Percentiles rank a stretch among this genome's conserved stretches.
phyloP scores from a whole-genome alignment of 805 yeast species.

The Suhomyces sp. region DNA sequence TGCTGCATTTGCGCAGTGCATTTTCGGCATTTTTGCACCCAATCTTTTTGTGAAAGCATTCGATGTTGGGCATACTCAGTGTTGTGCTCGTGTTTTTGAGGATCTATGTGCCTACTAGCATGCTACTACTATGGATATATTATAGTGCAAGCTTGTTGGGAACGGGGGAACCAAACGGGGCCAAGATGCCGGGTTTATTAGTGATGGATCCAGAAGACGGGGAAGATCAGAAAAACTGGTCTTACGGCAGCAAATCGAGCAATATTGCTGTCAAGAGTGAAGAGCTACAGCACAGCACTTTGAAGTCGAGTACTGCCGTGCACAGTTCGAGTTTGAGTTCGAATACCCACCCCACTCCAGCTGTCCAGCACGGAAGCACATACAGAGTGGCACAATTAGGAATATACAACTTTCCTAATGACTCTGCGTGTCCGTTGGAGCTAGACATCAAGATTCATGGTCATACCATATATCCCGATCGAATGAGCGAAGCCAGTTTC shows the following conservation, averaged over 20 bases:
- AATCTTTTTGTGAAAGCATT: neutral
- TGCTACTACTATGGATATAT: neutral
- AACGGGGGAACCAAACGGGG: neutral
- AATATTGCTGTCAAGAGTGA: neutral
- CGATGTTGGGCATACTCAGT: neutral
- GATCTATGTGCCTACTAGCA: neutral
- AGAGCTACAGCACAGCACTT: neutral
- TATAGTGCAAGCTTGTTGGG: neutral
- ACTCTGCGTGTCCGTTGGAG: neutral
- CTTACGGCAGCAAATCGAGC: neutral
- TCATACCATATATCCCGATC: neutral
- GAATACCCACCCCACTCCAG: no score
- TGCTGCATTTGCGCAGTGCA: neutral
- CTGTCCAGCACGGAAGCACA: neutral
- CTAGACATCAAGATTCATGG: neutral
- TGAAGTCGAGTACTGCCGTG: neutral
- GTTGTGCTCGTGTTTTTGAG: neutral
- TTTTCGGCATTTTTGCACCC: no score
- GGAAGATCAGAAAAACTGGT: neutral
- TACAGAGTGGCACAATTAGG: neutral
- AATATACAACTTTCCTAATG: neutral
- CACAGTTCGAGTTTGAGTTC: no score
- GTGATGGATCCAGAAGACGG: neutral
- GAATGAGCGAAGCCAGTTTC: neutral
- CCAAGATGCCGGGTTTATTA: no score